Evolutionary conservation across 805 yeast species (phyloP).

Genomic region (Schizosaccharomyces cryophilus): DNA sequence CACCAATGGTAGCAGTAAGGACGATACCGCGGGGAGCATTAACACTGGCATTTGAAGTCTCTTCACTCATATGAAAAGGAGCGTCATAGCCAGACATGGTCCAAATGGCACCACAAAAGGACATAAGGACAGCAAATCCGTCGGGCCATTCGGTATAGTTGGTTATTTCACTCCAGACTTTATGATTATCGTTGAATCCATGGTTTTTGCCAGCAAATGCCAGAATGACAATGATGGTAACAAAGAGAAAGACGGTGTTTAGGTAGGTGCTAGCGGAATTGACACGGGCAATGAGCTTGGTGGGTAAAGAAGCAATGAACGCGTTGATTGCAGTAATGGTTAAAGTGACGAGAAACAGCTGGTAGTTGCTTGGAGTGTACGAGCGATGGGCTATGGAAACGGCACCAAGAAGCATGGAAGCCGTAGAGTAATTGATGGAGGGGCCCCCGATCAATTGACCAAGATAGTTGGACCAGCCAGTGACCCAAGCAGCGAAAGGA

Average conservation of each 20-base stretch:
- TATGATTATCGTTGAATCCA: constrained; percentile 24
- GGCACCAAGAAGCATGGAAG: constrained; percentile 30
- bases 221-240: constrained; percentile 29
- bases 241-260: constrained; percentile 25
- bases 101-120: constrained; percentile 40
- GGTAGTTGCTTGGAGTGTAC: constrained; percentile 24
- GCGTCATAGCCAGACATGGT: constrained; percentile 28
- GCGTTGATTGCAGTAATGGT: constrained; percentile 26
- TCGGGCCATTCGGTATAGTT: constrained; percentile 41
- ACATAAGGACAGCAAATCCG: constrained; percentile 32
- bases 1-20: constrained; percentile 21
- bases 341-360: constrained; percentile 27
- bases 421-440: constrained; percentile 36
- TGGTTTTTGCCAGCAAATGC: constrained; percentile 7
- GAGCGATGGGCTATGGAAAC: constrained; percentile 19
- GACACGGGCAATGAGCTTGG: constrained; percentile 28
- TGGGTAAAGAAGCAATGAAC: constrained; percentile 27
- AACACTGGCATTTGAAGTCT: constrained; percentile 34
- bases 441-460: constrained; percentile 33
- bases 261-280: constrained; percentile 24
- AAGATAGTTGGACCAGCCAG: constrained; percentile 42
- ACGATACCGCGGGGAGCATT: constrained; percentile 50
- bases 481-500: constrained; percentile 34
- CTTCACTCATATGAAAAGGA: constrained; percentile 44
- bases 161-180: constrained; percentile 27